A percentile compares a stretch with the other conserved stretches of the same genome.
Evolutionary conservation across 2,329 filamentous ascomycete species (phyloP).

Genomic region (Samsoniella hepiali): DNA sequence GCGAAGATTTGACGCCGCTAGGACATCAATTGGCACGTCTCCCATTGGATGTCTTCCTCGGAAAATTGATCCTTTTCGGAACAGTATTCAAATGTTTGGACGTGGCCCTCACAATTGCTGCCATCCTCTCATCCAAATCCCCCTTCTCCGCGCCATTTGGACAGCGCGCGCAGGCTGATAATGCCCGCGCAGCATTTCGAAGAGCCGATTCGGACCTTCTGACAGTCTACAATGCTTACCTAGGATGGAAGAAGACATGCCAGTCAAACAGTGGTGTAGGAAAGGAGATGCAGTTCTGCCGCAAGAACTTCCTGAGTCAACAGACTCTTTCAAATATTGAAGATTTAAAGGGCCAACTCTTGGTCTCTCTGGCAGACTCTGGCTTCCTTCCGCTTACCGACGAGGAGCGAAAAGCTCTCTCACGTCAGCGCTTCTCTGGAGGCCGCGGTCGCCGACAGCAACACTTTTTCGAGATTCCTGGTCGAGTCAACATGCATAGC

Average conservation of each 20-base stretch:
- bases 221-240: slow-evolving; percentile 91
- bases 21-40: slow-evolving; percentile 83
- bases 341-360: slow-evolving; percentile 87
- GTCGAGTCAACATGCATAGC: slow-evolving; percentile 70
- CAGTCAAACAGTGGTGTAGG: slow-evolving; percentile 57
- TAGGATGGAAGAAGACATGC: slow-evolving; percentile 81
- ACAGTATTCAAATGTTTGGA: slow-evolving; percentile 88
- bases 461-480: slow-evolving; percentile 79
- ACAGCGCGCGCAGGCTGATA: slow-evolving; percentile 76
- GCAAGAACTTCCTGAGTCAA: slow-evolving; percentile 88
- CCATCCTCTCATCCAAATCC: slow-evolving; percentile 90
- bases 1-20: slow-evolving; percentile 81
- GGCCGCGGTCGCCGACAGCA: slow-evolving; percentile 57
- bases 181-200: slow-evolving; percentile 73
- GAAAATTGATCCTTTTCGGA: slow-evolving; percentile 86
- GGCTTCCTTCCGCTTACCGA: slow-evolving; percentile 74
- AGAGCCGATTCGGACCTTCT: slow-evolving; percentile 87
- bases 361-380: slow-evolving; percentile 80
- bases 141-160: slow-evolving; percentile 87
- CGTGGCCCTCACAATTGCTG: slow-evolving; percentile 85
- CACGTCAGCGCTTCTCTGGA: slow-evolving; percentile 59
- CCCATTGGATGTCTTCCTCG: slow-evolving; percentile 89
- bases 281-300: slow-evolving; percentile 86
- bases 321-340: slow-evolving; percentile 90
- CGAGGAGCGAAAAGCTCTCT: slow-evolving; percentile 67